Base-by-base conservation (phyloP, 306 rosid genomes). In the Pterocarpus santalinus region DNA sequence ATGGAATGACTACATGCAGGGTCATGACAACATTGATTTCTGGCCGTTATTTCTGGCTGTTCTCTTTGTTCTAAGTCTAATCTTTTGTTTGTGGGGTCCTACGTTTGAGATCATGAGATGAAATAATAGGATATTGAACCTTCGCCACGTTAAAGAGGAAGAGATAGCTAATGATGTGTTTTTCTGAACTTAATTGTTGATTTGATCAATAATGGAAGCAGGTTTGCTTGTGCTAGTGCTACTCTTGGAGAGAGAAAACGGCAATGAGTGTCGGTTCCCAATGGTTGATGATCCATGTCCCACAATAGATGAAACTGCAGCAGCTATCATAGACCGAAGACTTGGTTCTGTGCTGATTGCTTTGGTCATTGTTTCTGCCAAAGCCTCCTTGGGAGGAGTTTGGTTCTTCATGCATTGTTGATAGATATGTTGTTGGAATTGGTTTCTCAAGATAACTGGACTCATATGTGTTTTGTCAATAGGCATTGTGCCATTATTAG, bases 231-330 rank as follows among this genome's bases (percentile, higher is more conserved):
- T 22, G 28, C 28, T 22, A 22, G 28, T 22, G 28, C 28, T 22
- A 22, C 28, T 22, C 28, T 22, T 22, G 28, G 28, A 22, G 28
- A 22, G 28, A 22, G 28, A 22, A 22, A 22, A 22, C 28, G 28
- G 28, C 28, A 22, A 22, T 22, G 28, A 22, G 28, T 64, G 55
- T 68, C 80, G 85, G 73, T 58, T 73, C 60, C 56, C 66, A 34
- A 30, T 74, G 67, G 77, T n/a, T 76, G 88, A 47, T 2, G 3
- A 85, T 69, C 86, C 76, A 46, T 82, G 79, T 55, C 87, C 91
- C 2, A 85, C 87, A 62, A 90, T 68, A 7, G 94, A 85, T 58
- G 94, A 81, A 71, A 90, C 87, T 13, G 94, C 90, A 39, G 90
- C 87, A 22, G 89, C 90, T 73, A 90, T 84, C 0, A 80, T 81